Evolutionary conservation across 352 stramenopile genomes (phyloP).

Genomic region (Phytophthora hybrid): DNA sequence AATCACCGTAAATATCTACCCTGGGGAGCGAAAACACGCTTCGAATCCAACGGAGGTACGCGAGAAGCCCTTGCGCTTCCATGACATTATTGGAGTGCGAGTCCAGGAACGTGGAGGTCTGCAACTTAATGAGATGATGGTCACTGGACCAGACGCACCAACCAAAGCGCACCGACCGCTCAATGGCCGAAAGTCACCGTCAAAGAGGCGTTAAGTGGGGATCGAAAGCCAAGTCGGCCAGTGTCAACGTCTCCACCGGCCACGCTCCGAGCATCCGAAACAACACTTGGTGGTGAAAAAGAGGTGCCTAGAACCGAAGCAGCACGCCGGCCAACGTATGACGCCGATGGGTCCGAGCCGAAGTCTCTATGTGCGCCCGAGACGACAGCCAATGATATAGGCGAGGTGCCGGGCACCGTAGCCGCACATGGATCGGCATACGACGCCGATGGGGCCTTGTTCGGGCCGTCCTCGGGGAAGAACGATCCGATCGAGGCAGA

Average conservation of each 20-base stretch:
- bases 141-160: conserved; percentile 27
- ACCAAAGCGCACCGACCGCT: not conserved
- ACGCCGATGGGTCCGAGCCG: too few relatives aligned
- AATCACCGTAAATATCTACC: conserved; percentile 23
- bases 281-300: too few relatives aligned
- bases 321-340: too few relatives aligned
- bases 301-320: too few relatives aligned
- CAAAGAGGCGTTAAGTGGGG: not conserved
- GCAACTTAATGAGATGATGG: conserved; percentile 10
- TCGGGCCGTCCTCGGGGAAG: not conserved
- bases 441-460: too few relatives aligned
- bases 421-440: too few relatives aligned
- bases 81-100: conserved; percentile 29
- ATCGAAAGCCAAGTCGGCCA: too few relatives aligned
- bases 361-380: too few relatives aligned
- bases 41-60: conserved; percentile 14
- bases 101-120: not conserved
- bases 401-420: too few relatives aligned
- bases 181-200: not conserved
- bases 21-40: not conserved
- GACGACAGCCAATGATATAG: too few relatives aligned
- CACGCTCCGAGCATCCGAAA: too few relatives aligned
- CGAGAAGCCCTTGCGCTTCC: conserved; percentile 33
- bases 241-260: too few relatives aligned
- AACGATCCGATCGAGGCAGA: not conserved